Evolutionary conservation across 179 eudicot genomes (phyloP).

Genomic region (Actinidia arguta): DNA sequence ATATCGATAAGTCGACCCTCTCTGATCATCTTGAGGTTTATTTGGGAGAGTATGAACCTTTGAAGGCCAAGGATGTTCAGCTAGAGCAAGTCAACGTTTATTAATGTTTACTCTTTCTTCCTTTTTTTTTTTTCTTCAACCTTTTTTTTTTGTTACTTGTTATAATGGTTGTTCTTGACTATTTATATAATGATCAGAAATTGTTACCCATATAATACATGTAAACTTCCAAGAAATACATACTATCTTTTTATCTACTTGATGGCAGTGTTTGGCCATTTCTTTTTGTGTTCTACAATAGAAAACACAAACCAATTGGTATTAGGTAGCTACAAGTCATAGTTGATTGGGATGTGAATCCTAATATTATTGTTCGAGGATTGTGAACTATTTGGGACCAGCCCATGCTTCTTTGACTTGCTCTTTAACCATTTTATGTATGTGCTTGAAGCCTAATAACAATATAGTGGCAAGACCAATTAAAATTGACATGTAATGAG

Average conservation of each 20-base stretch:
- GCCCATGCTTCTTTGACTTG: neutral
- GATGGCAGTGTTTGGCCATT: neutral
- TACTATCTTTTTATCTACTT: neutral
- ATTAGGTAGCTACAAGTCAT: neutral
- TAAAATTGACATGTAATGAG: too few relatives aligned
- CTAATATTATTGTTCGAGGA: neutral
- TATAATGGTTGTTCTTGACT: neutral
- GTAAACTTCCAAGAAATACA: neutral
- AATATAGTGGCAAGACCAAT: too few relatives aligned
- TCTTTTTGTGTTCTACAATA: neutral
- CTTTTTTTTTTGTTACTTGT: neutral
- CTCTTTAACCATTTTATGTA: too few relatives aligned
- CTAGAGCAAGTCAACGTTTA: constrained; percentile 21
- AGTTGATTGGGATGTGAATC: neutral
- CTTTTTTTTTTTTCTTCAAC: too few relatives aligned
- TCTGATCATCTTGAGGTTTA: constrained; percentile 32
- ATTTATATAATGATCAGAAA: neutral
- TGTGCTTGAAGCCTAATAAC: too few relatives aligned
- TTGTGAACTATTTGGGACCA: neutral
- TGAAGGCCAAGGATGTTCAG: constrained; percentile 27
- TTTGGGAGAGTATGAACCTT: constrained; percentile 22
- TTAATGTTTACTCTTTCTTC: too few relatives aligned
- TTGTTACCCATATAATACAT: neutral
- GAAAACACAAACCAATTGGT: neutral
- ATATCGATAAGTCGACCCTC: constrained; percentile 20